Evolutionary conservation across 1,284 basidiomycete genomes (phyloP).

Genomic region (Trametes polyzona): DNA sequence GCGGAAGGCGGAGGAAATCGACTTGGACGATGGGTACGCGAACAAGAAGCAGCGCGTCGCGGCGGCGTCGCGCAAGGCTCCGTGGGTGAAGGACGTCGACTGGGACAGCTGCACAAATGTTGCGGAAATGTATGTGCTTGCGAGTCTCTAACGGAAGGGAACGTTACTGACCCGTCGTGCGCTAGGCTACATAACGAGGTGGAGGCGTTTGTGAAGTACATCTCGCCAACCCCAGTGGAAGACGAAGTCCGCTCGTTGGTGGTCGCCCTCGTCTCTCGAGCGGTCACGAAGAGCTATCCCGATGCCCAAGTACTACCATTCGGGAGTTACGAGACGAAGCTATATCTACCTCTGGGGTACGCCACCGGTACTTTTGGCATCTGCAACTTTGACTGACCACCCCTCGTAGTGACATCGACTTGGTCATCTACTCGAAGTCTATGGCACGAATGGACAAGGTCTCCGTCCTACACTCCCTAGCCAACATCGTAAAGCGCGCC

Average conservation of each 20-base stretch:
- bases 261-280: slow-evolving; percentile 74
- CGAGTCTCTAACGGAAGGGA: neutral
- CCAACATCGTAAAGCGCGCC: slow-evolving; percentile 64
- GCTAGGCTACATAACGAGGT: slow-evolving; percentile 84
- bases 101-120: slow-evolving; percentile 81
- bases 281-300: slow-evolving; percentile 69
- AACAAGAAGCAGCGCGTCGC: slow-evolving; percentile 64
- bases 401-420: slow-evolving; percentile 68
- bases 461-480: slow-evolving; percentile 63
- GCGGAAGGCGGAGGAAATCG: slow-evolving; percentile 49
- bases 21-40: slow-evolving; percentile 53
- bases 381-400: neutral
- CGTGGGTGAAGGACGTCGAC: slow-evolving; percentile 81
- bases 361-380: slow-evolving; percentile 26
- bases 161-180: slow-evolving; percentile 18
- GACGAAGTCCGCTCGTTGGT: slow-evolving; percentile 83
- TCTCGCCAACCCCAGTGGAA: slow-evolving; percentile 85
- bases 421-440: slow-evolving; percentile 68
- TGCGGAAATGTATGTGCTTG: slow-evolving; percentile 68
- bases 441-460: slow-evolving; percentile 68
- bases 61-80: slow-evolving; percentile 65
- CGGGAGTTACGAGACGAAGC: slow-evolving; percentile 92
- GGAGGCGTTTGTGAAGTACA: slow-evolving; percentile 83
- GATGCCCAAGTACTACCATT: slow-evolving; percentile 89
- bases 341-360: slow-evolving; percentile 93